Conservation (phyloP, 2,329 filamentous ascomycete species). For the Fusarium mundagurra region DNA sequence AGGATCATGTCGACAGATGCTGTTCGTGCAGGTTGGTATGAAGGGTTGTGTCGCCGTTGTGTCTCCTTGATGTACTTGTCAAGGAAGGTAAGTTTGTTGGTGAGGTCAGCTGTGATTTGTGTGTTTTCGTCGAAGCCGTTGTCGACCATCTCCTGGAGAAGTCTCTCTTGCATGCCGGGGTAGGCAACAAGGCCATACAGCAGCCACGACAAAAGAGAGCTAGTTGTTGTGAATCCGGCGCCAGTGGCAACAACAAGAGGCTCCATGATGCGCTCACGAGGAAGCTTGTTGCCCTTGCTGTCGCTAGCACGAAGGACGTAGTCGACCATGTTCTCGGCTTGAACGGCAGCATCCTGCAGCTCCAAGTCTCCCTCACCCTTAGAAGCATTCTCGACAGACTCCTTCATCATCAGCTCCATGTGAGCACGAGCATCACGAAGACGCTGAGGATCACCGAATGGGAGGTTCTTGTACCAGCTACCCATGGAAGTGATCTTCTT, state of each 20-base stretch:
- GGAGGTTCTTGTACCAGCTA: conserved; percentile 65
- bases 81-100: conserved; percentile 59
- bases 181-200: conserved; percentile 64
- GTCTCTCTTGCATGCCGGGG: conserved; percentile 63
- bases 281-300: conserved; percentile 63
- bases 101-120: conserved; percentile 58
- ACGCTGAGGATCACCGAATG: conserved; percentile 64
- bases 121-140: conserved; percentile 55
- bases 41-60: conserved; percentile 68
- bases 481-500: conserved; percentile 66
- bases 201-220: conserved; percentile 67
- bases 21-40: conserved; percentile 69
- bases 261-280: conserved; percentile 45
- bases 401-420: conserved; percentile 50
- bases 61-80: conserved; percentile 70
- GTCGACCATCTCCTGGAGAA: conserved; percentile 68
- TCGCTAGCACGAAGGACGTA: conserved; percentile 64
- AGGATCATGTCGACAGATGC: conserved; percentile 65
- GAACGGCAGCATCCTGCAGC: conserved; percentile 59
- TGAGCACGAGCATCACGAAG: conserved; percentile 49
- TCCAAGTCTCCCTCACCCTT: conserved; percentile 52
- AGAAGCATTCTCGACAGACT: conserved; percentile 51
- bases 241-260: conserved; percentile 61
- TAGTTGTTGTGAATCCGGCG: conserved; percentile 70
- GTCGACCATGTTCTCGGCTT: conserved; percentile 58